Evolutionary conservation across 169 alveolate genomes (phyloP).

Genomic region (Plasmodium vivax): DNA sequence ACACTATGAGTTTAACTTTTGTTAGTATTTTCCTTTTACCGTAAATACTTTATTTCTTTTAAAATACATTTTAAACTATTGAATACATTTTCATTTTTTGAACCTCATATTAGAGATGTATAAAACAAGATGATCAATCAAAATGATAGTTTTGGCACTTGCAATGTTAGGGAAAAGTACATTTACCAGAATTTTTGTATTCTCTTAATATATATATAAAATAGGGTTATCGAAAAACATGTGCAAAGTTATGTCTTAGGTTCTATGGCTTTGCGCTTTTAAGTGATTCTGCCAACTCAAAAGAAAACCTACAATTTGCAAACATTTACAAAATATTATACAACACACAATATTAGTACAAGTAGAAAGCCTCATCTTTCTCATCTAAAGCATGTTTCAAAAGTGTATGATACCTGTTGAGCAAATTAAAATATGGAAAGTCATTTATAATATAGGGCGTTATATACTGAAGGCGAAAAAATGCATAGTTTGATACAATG

Average conservation of each 20-base stretch:
- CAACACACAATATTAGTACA: neutral
- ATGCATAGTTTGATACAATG: neutral
- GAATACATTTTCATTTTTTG: neutral
- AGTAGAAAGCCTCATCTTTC: neutral
- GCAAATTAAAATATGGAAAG: neutral
- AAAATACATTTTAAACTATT: neutral
- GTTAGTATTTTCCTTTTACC: neutral
- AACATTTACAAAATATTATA: neutral
- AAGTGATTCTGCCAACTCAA: neutral
- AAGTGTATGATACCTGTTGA: neutral
- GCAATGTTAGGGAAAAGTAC: neutral
- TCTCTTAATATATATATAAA: neutral
- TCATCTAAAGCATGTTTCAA: slow-evolving; percentile 1
- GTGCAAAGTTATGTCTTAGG: neutral
- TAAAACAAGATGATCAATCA: neutral
- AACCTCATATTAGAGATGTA: neutral
- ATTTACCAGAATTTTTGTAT: neutral
- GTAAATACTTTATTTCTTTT: neutral
- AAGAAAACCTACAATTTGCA: neutral
- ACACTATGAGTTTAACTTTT: neutral
- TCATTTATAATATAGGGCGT: neutral
- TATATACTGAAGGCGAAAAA: neutral
- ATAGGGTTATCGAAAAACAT: neutral
- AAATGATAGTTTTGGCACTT: neutral
- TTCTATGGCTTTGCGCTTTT: neutral